Conservation (phyloP, 306 rosid species). For the Cicer chorassanicum region DNA sequence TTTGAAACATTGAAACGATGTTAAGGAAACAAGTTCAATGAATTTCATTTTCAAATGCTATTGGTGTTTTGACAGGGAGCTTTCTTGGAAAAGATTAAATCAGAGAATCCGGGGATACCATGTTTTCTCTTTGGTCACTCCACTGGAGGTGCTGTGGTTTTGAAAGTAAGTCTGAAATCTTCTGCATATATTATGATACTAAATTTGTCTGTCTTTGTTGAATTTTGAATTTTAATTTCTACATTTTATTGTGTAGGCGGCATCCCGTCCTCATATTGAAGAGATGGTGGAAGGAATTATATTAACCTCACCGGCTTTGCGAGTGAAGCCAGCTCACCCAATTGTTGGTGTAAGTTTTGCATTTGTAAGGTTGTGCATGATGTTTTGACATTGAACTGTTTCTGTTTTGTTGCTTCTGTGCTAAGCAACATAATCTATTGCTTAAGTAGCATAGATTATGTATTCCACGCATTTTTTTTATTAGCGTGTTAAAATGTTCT, state of each 20-base stretch:
- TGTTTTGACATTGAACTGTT: background rate
- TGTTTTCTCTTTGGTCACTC: conserved; percentile 99
- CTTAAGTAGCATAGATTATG: too few species aligned
- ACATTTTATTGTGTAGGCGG: conserved; percentile 61
- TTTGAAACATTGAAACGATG: conserved; percentile 23
- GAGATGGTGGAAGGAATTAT: conserved; percentile 82
- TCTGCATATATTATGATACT: conserved; percentile 13
- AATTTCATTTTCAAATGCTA: conserved; percentile 22
- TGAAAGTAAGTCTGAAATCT: conserved; percentile 64
- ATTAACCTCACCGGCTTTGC: conserved; percentile 93
- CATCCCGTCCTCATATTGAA: conserved; percentile 62
- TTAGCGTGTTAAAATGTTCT: background rate
- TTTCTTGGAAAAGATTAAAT: conserved; percentile 80
- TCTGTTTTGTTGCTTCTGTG: conserved; percentile 1
- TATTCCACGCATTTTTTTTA: background rate
- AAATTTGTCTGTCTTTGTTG: background rate
- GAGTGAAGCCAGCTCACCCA: conserved; percentile 96
- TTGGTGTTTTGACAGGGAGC: conserved; percentile 64
- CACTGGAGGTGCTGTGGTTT: conserved; percentile 97
- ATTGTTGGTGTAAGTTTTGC: conserved; percentile 78
- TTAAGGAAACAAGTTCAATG: background rate
- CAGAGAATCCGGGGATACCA: conserved; percentile 89
- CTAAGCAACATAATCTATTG: background rate
- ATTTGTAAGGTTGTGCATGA: background rate
- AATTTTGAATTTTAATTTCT: conserved; percentile 13